Evolutionary conservation across 129 eudicot species (phyloP).

Genomic region (Deinandra increscens): DNA sequence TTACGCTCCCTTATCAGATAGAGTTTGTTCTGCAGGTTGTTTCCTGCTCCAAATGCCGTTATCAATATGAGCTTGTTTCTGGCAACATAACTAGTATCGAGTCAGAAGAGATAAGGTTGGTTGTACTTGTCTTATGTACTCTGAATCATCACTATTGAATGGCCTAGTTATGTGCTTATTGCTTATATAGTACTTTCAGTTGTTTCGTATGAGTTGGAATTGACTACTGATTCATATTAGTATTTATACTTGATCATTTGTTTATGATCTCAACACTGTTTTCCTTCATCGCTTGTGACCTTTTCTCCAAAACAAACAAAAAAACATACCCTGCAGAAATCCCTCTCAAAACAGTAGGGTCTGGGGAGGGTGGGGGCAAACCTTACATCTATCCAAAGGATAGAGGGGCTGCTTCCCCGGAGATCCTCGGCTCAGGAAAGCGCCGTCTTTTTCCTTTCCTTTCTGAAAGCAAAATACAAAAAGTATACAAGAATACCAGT

Average conservation of each 20-base stretch:
- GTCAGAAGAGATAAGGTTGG: slow-evolving; percentile 96
- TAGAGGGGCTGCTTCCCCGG: too few species aligned
- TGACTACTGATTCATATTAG: slow-evolving; percentile 2
- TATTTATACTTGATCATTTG: slow-evolving; percentile 11
- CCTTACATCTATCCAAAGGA: too few species aligned
- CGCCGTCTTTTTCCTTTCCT: too few species aligned
- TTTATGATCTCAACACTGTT: not conserved
- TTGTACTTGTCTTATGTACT: slow-evolving; percentile 19
- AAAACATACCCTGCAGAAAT: too few species aligned
- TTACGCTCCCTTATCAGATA: slow-evolving; percentile 13
- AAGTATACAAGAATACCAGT: too few species aligned
- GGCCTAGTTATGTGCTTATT: slow-evolving; percentile 5
- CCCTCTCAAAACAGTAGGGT: too few species aligned
- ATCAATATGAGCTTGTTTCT: slow-evolving; percentile 87
- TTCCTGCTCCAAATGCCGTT: slow-evolving; percentile 92
- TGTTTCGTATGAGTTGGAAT: slow-evolving; percentile 17
- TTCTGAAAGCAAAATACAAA: too few species aligned
- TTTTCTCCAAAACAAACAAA: not conserved
- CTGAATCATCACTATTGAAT: not conserved
- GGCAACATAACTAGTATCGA: slow-evolving; percentile 66
- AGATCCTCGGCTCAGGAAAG: too few species aligned
- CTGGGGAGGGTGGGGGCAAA: too few species aligned
- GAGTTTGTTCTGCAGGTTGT: slow-evolving; percentile 51
- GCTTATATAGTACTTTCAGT: slow-evolving; percentile 11
- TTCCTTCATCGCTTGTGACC: not conserved